Evolutionary conservation across 805 yeast species (phyloP), one percentile per base, ranked within the genome.

Genomic region (Yarrowia deformans): DNA sequence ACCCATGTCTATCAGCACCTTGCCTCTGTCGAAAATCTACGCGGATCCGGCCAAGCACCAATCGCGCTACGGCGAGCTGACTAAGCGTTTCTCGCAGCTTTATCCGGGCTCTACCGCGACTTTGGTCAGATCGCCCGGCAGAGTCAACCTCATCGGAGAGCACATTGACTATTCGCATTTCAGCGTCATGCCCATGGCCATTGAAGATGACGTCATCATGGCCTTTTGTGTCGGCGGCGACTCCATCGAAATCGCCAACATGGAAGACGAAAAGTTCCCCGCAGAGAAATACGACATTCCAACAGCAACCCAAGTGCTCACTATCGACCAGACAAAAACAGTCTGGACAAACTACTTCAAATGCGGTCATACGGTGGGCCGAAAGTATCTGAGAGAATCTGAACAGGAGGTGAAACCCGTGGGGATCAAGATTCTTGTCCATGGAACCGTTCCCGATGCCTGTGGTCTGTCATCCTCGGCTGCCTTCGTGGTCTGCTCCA

Each of bases 81-180:
- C 72, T 63, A 64, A 69, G 19, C 54, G 68, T 49, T 74, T 74
- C 55, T 70, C 71, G 34, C 69, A 69, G 60, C 68, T 68, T 8
- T 70, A 68, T 9, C 32, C 34, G 32, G 74, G 72, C 23, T 46
- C 60, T 3, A 9, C 60, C 0, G 84, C 85, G 4, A 83, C 81
- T 42, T 83, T 87, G 74, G 77, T 86, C 29, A 81, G 92, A 64
- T 85, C 90, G 16, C 93, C 93, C n/a, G 93, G 93, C 40, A 80
- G 93, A 73, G 93, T 89, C 67, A 89, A 88, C 75, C 79, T 89
- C 70, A 87, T 89, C 69, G 93, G 93, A 45, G 93, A 89, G 72
- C 93, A 89, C 75, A 85, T 89, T 69, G 93, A 89, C 78, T 89
- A 88, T 75, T 84, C 85, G 72, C 83, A 84, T 73, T 89, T 86